Evolutionary conservation across 192 early-diverging fungal genomes (phyloP).

Genomic region (Coemansia sp.): DNA sequence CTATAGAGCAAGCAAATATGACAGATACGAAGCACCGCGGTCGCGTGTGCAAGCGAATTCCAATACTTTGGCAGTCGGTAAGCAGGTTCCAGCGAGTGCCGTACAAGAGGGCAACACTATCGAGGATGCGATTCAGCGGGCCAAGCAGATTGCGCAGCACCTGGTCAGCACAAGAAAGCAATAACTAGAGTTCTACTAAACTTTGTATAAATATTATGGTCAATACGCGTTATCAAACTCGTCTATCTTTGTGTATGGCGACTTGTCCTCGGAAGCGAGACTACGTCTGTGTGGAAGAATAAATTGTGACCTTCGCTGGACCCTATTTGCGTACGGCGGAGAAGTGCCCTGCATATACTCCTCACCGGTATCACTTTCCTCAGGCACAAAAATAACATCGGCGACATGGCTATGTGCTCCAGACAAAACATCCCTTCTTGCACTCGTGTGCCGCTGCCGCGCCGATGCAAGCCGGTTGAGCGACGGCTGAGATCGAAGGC

Average conservation of each 20-base stretch:
- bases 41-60: slow-evolving; percentile 3
- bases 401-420: neutral
- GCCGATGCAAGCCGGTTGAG: slow-evolving; percentile 12
- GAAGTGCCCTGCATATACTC: neutral
- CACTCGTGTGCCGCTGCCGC: neutral
- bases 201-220: neutral
- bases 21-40: neutral
- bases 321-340: neutral
- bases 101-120: slow-evolving; percentile 19
- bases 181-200: neutral
- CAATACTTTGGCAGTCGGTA: neutral
- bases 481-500: slow-evolving; percentile 47
- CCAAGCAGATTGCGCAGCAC: slow-evolving; percentile 47
- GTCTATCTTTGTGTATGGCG: slow-evolving; percentile 13
- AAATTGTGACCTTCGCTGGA: slow-evolving; percentile 19
- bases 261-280: neutral
- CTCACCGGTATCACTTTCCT: slow-evolving; percentile 8
- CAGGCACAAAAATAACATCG: slow-evolving; percentile 28
- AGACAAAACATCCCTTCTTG: neutral
- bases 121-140: slow-evolving; percentile 40
- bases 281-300: slow-evolving; percentile 29
- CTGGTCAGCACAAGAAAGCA: slow-evolving; percentile 16
- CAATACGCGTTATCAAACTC: neutral
- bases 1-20: neutral
- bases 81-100: neutral